phyloP scores from a whole-genome alignment of 2,329 filamentous ascomycete genomes.

The Penicillium sp. region DNA sequence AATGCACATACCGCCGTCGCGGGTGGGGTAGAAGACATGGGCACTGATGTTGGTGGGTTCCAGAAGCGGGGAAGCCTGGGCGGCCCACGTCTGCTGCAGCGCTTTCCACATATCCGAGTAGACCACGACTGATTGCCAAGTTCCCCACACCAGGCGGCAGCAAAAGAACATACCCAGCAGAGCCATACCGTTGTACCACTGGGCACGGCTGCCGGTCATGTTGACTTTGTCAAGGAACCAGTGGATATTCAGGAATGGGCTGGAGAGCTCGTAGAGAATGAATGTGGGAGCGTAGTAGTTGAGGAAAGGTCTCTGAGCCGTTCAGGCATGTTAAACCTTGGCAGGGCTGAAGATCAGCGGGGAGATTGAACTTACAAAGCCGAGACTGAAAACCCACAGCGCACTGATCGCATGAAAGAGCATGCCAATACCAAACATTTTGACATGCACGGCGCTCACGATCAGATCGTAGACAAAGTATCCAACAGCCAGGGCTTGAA shows the following conservation, averaged over 20 bases:
- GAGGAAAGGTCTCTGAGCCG: constrained; percentile 58
- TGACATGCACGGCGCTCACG: constrained; percentile 54
- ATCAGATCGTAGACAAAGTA: constrained; percentile 66
- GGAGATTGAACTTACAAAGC: constrained; percentile 56
- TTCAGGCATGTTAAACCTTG: constrained; percentile 3
- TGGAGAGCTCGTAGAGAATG: constrained; percentile 66
- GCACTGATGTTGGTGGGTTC: constrained; percentile 32
- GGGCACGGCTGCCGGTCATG: constrained; percentile 59
- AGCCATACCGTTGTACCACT: constrained; percentile 63
- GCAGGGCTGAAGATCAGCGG: not conserved
- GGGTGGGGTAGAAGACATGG: constrained; percentile 32
- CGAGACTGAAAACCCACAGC: constrained; percentile 59
- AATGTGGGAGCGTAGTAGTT: constrained; percentile 65
- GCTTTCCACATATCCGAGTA: constrained; percentile 59
- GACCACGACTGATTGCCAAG: constrained; percentile 57
- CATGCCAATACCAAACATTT: constrained; percentile 61
- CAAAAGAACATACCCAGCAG: constrained; percentile 60
- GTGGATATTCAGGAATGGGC: constrained; percentile 66
- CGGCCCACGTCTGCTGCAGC: constrained; percentile 44
- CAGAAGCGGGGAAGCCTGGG: constrained; percentile 28
- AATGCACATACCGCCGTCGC: constrained; percentile 37
- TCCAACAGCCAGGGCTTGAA: constrained; percentile 60
- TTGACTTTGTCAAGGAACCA: constrained; percentile 69
- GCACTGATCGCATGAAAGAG: constrained; percentile 62
- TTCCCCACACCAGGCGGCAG: constrained; percentile 63